A percentile compares a stretch with the other conserved stretches of the same genome.
These are phyloP conservation scores for Lasiosphaeris hirsuta DNA, from an alignment of 495 filamentous ascomycete genomes.

Conservation along the genomic window DNA sequence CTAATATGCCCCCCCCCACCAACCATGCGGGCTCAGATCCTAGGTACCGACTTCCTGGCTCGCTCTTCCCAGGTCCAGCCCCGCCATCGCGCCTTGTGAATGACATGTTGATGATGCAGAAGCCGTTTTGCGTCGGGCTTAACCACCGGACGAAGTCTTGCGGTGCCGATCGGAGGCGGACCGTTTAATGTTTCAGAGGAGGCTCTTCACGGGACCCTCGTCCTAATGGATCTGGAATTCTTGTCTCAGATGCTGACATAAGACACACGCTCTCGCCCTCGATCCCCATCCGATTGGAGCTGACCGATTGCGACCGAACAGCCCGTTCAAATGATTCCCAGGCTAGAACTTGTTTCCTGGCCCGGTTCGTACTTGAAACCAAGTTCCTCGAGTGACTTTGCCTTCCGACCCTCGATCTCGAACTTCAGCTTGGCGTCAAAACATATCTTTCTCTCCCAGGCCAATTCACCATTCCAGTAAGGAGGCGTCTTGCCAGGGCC, in stretches of 20 bases:
- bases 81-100: background rate
- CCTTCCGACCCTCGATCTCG: slow-evolving; percentile 39
- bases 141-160: background rate
- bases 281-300: background rate
- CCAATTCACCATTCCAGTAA: slow-evolving; percentile 62
- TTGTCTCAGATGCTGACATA: slow-evolving; percentile 8
- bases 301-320: background rate
- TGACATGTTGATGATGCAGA: background rate
- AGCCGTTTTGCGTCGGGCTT: too few relatives aligned
- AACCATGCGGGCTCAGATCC: background rate
- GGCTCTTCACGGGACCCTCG: too few relatives aligned
- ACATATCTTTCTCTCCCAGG: slow-evolving; percentile 53
- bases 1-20: too few relatives aligned
- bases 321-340: background rate
- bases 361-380: slow-evolving; percentile 37
- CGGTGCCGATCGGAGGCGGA: background rate
- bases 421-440: slow-evolving; percentile 44
- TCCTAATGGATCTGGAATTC: background rate
- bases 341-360: background rate
- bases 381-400: slow-evolving; percentile 41
- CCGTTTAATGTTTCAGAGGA: background rate
- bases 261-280: background rate
- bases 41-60: background rate
- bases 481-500: slow-evolving; percentile 57
- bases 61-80: background rate